phyloP scores from a whole-genome alignment of 805 yeast species.

The Cyberlindnera americana region DNA sequence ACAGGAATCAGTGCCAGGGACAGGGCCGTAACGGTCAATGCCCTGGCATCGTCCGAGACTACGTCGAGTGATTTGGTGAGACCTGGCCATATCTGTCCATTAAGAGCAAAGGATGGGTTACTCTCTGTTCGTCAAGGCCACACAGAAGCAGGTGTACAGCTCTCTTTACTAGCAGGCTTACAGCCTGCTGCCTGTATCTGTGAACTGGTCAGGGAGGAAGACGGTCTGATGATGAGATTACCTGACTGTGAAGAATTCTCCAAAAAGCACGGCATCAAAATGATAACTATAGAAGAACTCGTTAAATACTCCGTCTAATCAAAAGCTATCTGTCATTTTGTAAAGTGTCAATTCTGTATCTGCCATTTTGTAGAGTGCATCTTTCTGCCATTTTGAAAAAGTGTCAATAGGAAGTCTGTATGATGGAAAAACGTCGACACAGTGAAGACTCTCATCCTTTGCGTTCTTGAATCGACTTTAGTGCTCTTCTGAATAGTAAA shows the following conservation, averaged over 20 bases:
- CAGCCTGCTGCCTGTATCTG: slow-evolving; percentile 90
- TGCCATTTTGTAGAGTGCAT: not conserved
- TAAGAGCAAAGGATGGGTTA: slow-evolving; percentile 86
- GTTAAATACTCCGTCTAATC: slow-evolving; percentile 45
- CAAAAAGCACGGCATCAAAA: slow-evolving; percentile 54
- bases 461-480: no score
- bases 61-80: slow-evolving; percentile 67
- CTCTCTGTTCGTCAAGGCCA: slow-evolving; percentile 85
- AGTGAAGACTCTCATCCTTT: no score
- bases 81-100: slow-evolving; percentile 94
- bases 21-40: slow-evolving; percentile 76
- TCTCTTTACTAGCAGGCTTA: slow-evolving; percentile 71
- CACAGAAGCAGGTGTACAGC: slow-evolving; percentile 94
- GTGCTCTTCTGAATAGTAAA: no score
- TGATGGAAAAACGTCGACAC: no score
- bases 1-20: slow-evolving; percentile 97
- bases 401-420: no score
- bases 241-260: slow-evolving; percentile 79
- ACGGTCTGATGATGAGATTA: slow-evolving; percentile 93
- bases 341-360: not conserved
- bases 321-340: not conserved
- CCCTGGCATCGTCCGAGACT: slow-evolving; percentile 59
- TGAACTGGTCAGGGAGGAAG: slow-evolving; percentile 88
- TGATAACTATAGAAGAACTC: slow-evolving; percentile 76
- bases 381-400: no score